Evolutionary conservation across 2,329 filamentous ascomycete species (phyloP), one percentile per base, ranked within the genome.

Genomic region (Exophiala oligosperma): DNA sequence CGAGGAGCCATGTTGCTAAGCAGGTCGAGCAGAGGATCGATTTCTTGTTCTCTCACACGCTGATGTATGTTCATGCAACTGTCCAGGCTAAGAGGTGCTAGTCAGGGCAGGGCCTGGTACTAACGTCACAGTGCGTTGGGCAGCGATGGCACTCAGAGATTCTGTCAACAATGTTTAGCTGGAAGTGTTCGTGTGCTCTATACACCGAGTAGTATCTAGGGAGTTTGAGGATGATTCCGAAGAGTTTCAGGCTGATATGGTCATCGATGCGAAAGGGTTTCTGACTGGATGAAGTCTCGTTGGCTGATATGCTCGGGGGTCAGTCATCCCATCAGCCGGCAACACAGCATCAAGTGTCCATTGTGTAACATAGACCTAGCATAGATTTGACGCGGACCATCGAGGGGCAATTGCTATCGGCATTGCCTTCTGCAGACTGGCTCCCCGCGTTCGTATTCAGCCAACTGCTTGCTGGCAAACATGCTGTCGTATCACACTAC

Each of bases 101-200:
- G 60, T 62, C 60, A 62, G 60, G 56, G 60, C 56, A 40, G 49
- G 43, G 23, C 26, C 17, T 47, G 49, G 9, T 47, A 11, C 28
- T 43, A 49, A 49, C 55, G 52, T 62, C 55, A 56, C 55, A 38
- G 48, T 23, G 53, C 38, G 56, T 62, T 59, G 60, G 60, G 60
- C 60, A 59, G 53, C 54, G 47, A 62, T 54, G 29, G 38, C 21
- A 9, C 2, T 21, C 7, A n/a, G 40, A 43, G 40, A 3, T 2
- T 23, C 40, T 43, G 40, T n/a, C 32, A 23, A 43, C 4, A 43
- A n/a, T 4, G 6, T n/a, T 2, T n/a, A 21, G n/a, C 40, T 43
- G 40, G 21, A 9, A 11, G 14, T 43, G n/a, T 43, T 43, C n/a
- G 40, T 43, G 40, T 21, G 40, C 40, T 43, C n/a, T 17, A 17